Evolutionary conservation across 148 eudicot genomes (phyloP).

Genomic region (Diospyros kaki): DNA sequence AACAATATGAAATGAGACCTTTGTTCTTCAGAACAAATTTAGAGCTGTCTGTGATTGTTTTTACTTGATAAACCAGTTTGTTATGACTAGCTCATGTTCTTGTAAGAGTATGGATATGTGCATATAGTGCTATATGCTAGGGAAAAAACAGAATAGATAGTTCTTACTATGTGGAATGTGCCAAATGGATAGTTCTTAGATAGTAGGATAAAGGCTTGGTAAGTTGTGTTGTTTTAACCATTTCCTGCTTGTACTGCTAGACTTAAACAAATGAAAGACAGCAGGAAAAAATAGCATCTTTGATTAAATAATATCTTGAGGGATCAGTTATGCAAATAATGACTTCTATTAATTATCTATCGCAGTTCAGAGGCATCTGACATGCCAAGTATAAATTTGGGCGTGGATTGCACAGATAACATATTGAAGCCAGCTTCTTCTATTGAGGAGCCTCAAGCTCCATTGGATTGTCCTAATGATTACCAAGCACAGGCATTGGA

Average conservation of each 20-base stretch:
- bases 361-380: conserved; percentile 19
- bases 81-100: not conserved
- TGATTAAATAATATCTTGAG: not conserved
- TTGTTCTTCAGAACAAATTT: not conserved
- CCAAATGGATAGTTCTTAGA: no score
- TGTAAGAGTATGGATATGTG: not conserved
- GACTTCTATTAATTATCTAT: conserved; percentile 11
- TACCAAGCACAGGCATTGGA: conserved; percentile 13
- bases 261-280: not conserved
- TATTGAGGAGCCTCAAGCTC: conserved; percentile 12
- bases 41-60: not conserved
- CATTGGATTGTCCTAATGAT: conserved; percentile 5
- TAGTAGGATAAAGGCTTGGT: not conserved
- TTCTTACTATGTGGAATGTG: not conserved
- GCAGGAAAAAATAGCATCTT: not conserved
- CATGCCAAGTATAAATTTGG: not conserved
- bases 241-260: not conserved
- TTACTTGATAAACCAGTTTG: not conserved
- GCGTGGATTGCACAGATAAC: conserved; percentile 12
- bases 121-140: no score
- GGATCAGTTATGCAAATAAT: not conserved
- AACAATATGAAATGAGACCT: not conserved
- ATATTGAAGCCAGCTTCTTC: conserved; percentile 19
- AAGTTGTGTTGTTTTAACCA: not conserved
- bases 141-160: not conserved